Evolutionary conservation across 106 monocot species (phyloP), one percentile per base, ranked within the genome.

Genomic region (Dendrobium catenatum): DNA sequence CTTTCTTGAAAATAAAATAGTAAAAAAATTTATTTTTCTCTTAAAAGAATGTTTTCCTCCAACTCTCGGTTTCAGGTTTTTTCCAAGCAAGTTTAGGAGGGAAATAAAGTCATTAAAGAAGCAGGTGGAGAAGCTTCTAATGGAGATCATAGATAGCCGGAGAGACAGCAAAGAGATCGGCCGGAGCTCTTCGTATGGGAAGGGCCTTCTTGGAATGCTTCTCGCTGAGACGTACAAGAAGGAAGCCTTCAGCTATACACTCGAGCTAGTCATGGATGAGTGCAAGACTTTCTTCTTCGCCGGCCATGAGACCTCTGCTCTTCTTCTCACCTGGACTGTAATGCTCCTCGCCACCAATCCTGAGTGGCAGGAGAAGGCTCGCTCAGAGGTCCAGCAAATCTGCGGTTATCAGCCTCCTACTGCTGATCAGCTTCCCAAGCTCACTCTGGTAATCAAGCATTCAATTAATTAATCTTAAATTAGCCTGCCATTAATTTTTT

Each of bases 201-300:
- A 83, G 15, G 95, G 90, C 7, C 84, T 99, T 0, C 98, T 99
- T 9, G 95, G 87, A 5, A 83, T 85, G 77, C 81, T 99, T 26
- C 83, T 99, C 0, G 79, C 85, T 0, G 98, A 95, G 73, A 74
- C 82, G 4, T 68, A 83, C 70, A 90, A 86, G 88, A 88, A 89
- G 83, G 68, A 26, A 42, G 85, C 79, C 1, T 90, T 85, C 72
- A 82, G 75, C 79, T 85, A 90, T 81, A 86, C 79, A 0, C 79
- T 90, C 2, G 83, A 91, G 40, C 54, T 93, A 66, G 85, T 99
- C 31, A 93, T 99, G 86, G 95, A 99, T 55, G 95, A 99, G 75
- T 95, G 93, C 87, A 99, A 99, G 88, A 99, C 98, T 26, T 91
- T 92, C 85, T 95, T 91, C 87, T 99, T 99, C 78, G 95, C 98